Conservation (phyloP, 495 filamentous ascomycete species). For the Penicillium pancosmium region DNA sequence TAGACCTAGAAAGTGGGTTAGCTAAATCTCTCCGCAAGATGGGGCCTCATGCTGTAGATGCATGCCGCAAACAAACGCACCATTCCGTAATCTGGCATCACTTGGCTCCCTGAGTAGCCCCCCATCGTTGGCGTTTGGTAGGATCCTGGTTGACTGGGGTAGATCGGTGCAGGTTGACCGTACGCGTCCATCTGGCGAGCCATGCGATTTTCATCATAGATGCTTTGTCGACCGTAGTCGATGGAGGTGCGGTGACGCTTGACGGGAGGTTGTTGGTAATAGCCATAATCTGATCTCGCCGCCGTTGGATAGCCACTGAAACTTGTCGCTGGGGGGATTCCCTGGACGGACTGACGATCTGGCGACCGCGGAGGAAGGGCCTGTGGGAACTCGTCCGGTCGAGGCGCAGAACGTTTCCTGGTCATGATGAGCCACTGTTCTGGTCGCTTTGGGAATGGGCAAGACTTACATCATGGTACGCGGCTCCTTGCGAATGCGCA, state of each 20-base stretch:
- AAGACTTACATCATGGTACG: constrained; percentile 57
- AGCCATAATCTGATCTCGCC: constrained; percentile 38
- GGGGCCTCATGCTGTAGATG: not conserved
- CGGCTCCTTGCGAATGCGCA: constrained; percentile 87
- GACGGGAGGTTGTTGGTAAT: constrained; percentile 37
- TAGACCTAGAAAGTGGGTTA: too few species aligned
- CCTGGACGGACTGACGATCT: constrained; percentile 43
- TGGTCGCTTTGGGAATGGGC: not conserved
- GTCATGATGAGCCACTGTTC: not conserved
- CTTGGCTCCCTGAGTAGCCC: constrained; percentile 42
- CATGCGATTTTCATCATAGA: constrained; percentile 49
- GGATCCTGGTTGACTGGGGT: constrained; percentile 36
- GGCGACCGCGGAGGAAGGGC: constrained; percentile 44
- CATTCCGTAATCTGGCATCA: constrained; percentile 48
- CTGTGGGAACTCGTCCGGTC: constrained; percentile 43
- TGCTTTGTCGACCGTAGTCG: constrained; percentile 43
- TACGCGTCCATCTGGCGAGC: constrained; percentile 46
- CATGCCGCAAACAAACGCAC: constrained; percentile 18
- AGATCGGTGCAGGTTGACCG: constrained; percentile 41
- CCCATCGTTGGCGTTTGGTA: constrained; percentile 45
- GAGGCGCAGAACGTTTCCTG: constrained; percentile 46
- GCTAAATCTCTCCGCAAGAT: too few species aligned
- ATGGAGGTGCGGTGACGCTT: constrained; percentile 50
- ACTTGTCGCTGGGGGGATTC: constrained; percentile 33
- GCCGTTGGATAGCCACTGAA: constrained; percentile 40